These are phyloP conservation scores for Suhomyces taliae DNA, from an alignment of 1,139 yeast genomes.

Conservation along the genomic window DNA sequence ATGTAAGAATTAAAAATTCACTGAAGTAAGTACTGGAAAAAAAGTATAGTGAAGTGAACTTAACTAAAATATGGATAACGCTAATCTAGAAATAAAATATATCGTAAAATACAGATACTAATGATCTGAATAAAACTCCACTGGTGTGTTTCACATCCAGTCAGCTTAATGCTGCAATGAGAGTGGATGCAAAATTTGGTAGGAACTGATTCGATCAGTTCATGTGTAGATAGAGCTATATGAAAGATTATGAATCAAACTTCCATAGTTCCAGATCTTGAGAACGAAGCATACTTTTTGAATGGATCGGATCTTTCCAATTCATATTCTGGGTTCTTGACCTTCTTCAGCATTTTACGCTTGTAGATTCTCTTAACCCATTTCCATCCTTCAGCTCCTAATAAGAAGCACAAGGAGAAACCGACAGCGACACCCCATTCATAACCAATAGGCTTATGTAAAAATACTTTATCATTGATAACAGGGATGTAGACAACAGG, in stretches of 20 bases:
- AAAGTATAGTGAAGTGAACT: no score
- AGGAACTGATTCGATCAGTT: not conserved
- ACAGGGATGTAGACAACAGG: constrained; percentile 32
- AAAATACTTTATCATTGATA: constrained; percentile 28
- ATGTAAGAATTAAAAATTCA: no score
- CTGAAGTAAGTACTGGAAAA: no score
- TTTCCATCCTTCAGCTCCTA: constrained; percentile 28
- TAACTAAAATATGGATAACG: no score
- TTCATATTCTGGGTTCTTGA: constrained; percentile 27
- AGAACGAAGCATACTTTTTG: constrained; percentile 27
- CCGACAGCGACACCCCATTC: constrained; percentile 31
- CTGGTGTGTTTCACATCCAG: no score
- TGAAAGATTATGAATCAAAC: not conserved
- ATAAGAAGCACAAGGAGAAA: constrained; percentile 20
- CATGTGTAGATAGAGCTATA: not conserved
- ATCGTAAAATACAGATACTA: no score
- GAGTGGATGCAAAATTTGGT: no score
- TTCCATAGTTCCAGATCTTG: constrained; percentile 25
- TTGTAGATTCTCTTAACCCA: constrained; percentile 24
- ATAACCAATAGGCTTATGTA: constrained; percentile 26
- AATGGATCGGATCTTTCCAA: constrained; percentile 30
- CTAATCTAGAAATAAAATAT: no score
- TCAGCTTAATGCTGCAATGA: no score
- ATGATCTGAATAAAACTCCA: no score
- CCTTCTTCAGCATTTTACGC: constrained; percentile 18